These are phyloP conservation scores for Leccinum fibrillosum DNA, from an alignment of 768 basidiomycete genomes.

Conservation along the genomic window DNA sequence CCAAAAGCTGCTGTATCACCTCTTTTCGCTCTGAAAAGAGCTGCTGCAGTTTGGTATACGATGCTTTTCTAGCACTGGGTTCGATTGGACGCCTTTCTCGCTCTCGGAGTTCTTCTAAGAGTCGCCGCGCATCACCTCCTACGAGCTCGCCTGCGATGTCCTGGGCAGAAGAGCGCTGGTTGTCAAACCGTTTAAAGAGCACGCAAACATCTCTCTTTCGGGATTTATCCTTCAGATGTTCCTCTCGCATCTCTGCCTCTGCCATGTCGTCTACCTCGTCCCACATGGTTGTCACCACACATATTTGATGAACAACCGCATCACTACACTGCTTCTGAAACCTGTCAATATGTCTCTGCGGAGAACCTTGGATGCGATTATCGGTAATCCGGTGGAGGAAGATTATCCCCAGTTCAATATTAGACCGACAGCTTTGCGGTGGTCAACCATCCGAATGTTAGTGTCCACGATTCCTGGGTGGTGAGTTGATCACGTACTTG, in stretches of 20 bases:
- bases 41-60: neutral
- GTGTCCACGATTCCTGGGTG: neutral
- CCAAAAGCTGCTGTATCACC: neutral
- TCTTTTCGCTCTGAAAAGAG: slow-evolving; percentile 1
- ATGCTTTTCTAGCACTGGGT: neutral
- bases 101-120: slow-evolving; percentile 2
- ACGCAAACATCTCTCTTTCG: neutral
- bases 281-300: slow-evolving; percentile 11
- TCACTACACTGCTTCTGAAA: neutral
- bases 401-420: neutral
- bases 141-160: neutral
- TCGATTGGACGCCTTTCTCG: neutral
- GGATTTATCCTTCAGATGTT: neutral
- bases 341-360: neutral
- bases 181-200: slow-evolving; percentile 6
- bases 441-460: neutral
- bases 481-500: neutral
- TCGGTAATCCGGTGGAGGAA: slow-evolving; percentile 10
- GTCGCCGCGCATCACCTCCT: neutral
- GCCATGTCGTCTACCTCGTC: neutral
- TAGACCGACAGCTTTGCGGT: neutral
- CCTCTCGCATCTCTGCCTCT: slow-evolving; percentile 1
- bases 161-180: neutral
- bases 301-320: neutral
- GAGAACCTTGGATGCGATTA: slow-evolving; percentile 1